Conservation (phyloP, 139 green algal species). For the Volvox reticuliferus region DNA sequence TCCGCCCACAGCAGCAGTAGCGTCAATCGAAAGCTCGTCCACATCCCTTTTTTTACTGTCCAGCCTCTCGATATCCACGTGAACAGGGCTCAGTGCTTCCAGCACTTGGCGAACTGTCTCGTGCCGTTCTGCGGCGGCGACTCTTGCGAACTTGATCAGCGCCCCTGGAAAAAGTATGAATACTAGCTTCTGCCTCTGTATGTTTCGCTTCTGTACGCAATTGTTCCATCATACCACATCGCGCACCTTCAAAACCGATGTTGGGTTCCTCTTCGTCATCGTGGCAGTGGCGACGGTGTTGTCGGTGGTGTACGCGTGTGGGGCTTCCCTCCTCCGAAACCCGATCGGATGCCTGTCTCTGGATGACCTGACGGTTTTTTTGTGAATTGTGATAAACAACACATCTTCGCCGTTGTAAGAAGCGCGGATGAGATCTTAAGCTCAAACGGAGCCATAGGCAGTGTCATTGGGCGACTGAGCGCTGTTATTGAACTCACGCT, state of each 20-base stretch:
- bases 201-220: neutral
- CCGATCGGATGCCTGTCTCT: neutral
- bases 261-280: neutral
- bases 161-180: neutral
- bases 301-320: neutral
- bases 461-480: too few species aligned
- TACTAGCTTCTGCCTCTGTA: neutral
- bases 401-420: neutral
- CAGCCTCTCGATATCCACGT: neutral
- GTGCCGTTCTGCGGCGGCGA: neutral
- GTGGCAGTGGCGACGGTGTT: neutral
- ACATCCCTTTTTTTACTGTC: neutral
- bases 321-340: neutral
- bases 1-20: too few species aligned
- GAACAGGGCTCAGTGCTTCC: neutral
- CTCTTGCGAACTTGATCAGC: slow-evolving; percentile 17
- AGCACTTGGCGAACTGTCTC: neutral
- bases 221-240: neutral
- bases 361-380: neutral
- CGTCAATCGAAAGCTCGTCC: too few species aligned
- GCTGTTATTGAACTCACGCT: neutral
- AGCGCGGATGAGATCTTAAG: neutral
- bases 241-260: slow-evolving; percentile 5
- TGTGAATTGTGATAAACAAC: neutral
- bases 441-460: neutral